These are phyloP conservation scores for Pseudonitzschia delicatissima DNA, from an alignment of 108 stramenopile genomes.

Conservation along the genomic window DNA sequence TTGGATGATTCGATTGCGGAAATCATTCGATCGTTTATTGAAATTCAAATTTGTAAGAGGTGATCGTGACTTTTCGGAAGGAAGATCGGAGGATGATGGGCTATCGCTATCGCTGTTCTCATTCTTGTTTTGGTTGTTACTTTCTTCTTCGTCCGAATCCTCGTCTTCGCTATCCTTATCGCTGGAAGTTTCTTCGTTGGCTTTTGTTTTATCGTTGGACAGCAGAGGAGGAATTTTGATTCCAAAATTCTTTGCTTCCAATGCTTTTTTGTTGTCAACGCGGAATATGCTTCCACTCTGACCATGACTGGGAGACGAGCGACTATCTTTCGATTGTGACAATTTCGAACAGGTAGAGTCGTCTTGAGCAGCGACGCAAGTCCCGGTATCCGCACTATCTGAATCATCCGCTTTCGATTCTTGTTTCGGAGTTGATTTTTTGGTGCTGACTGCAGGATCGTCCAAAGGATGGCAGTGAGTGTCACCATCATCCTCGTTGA, in stretches of 20 bases:
- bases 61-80: conserved; percentile 6
- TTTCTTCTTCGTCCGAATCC: neutral
- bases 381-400: too few relatives aligned
- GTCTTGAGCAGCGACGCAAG: too few relatives aligned
- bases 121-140: neutral
- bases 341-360: too few relatives aligned
- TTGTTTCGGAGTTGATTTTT: conserved; percentile 12
- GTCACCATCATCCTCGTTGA: conserved; percentile 81
- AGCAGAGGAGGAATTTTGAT: too few relatives aligned
- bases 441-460: conserved; percentile 51
- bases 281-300: neutral
- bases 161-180: neutral
- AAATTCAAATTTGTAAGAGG: conserved; percentile 25
- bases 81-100: conserved; percentile 1
- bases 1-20: conserved; percentile 20
- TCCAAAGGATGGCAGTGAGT: conserved; percentile 79
- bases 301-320: neutral
- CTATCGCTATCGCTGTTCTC: conserved; percentile 9
- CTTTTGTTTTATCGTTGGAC: neutral
- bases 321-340: too few relatives aligned
- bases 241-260: neutral
- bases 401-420: neutral
- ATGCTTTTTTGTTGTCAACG: neutral
- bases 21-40: conserved; percentile 26
- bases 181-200: neutral